phyloP scores from a whole-genome alignment of 495 filamentous ascomycete genomes.

The Penicillium desertorum region DNA sequence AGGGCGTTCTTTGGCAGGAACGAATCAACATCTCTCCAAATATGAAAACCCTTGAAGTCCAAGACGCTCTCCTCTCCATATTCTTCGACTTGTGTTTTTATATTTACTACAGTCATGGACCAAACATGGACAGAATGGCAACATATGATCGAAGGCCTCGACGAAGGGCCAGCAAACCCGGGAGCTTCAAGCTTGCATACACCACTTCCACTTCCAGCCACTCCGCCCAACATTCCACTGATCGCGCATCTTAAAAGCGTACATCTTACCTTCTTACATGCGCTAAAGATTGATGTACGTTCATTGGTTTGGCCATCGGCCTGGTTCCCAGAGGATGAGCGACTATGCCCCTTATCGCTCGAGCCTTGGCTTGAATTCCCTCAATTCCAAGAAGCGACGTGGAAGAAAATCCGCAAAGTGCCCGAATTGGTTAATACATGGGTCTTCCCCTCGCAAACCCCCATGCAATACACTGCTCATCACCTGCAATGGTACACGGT shows the following conservation, averaged over 20 bases:
- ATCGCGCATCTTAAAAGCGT: background rate
- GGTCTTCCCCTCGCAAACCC: slow-evolving; percentile 15
- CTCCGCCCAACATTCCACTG: background rate
- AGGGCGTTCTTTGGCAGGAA: background rate
- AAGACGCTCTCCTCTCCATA: background rate
- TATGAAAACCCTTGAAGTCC: background rate
- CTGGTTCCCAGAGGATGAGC: background rate
- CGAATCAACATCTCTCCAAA: background rate
- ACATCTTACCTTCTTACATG: background rate
- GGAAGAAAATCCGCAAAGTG: slow-evolving; percentile 15
- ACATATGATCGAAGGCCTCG: background rate
- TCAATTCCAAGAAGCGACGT: slow-evolving; percentile 23
- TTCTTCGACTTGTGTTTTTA: background rate
- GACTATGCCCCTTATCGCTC: background rate
- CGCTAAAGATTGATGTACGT: background rate
- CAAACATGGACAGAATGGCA: background rate
- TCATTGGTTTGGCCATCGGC: background rate
- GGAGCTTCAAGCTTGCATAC: background rate
- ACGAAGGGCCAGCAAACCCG: background rate
- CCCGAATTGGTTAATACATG: slow-evolving; percentile 11
- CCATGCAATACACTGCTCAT: slow-evolving; percentile 15
- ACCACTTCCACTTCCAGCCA: background rate
- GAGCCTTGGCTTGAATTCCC: slow-evolving; percentile 7
- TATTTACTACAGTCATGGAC: background rate
- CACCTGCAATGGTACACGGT: slow-evolving; percentile 14